These are phyloP conservation scores for Perilla frutescens DNA, from an alignment of 257 asterid species.

Conservation along the genomic window DNA sequence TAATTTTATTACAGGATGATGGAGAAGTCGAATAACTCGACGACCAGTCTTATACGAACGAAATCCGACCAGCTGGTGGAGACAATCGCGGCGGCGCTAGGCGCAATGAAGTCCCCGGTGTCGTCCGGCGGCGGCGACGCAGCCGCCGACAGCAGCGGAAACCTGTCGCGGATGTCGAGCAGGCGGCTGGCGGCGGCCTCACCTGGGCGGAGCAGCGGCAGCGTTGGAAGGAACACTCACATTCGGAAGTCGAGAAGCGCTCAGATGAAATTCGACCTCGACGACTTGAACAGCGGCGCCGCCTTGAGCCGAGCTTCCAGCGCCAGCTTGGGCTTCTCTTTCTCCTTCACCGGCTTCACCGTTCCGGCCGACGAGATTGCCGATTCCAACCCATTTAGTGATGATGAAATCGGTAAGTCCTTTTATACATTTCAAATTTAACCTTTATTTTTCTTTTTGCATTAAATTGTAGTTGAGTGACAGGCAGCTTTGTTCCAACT, in stretches of 20 bases:
- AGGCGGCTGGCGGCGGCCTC: slow-evolving; percentile 58
- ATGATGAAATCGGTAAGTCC: slow-evolving; percentile 73
- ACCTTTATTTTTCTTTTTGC: no score
- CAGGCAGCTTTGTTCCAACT: no score
- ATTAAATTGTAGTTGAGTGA: no score
- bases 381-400: slow-evolving; percentile 65
- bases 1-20: slow-evolving; percentile 22
- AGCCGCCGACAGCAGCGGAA: slow-evolving; percentile 41
- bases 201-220: slow-evolving; percentile 63
- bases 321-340: slow-evolving; percentile 91
- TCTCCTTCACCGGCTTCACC: slow-evolving; percentile 88
- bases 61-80: slow-evolving; percentile 89
- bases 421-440: background rate
- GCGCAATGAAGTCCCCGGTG: slow-evolving; percentile 57
- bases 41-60: slow-evolving; percentile 66
- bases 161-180: slow-evolving; percentile 75
- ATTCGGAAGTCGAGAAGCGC: slow-evolving; percentile 92
- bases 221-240: slow-evolving; percentile 53
- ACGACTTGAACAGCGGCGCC: slow-evolving; percentile 88
- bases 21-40: slow-evolving; percentile 50
- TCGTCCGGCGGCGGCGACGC: slow-evolving; percentile 31
- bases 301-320: slow-evolving; percentile 96
- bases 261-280: slow-evolving; percentile 81
- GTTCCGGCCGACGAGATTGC: slow-evolving; percentile 76
- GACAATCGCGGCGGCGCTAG: slow-evolving; percentile 72